Evolutionary conservation across 139 green algal genomes (phyloP), one percentile per base, ranked within the genome.

Genomic region (Picochlorum sp.): DNA sequence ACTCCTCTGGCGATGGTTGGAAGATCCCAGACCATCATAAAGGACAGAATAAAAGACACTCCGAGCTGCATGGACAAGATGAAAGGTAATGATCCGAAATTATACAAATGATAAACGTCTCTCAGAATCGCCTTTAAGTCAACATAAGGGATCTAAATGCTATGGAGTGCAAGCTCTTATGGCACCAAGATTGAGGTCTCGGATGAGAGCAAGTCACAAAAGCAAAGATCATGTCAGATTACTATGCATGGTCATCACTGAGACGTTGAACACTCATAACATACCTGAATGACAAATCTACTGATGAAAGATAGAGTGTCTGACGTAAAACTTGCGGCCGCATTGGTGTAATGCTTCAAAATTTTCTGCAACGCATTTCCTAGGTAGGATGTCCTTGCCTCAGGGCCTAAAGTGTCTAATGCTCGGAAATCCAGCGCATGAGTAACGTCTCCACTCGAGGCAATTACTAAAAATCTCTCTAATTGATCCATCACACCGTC

Each of bases 21-120:
- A 52, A 94, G 69, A 76, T 96, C 89, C 87, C 84, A 95, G 35
- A 96, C 72, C 35, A 96, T 72, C 77, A 96, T 89, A 76, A 96
- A 96, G 26, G 75, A 84, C 25, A 95, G 76, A 49, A 95, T 80
- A 60, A 96, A 67, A 37, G 76, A 87, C n/a, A 96, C 80, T 10
- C 83, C 61, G 14, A 89, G 79, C 83, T 94, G 80, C 60, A 58
- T 3, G 18, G 28, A 7, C 18, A 53, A 31, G 7, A 53, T 35
- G 7, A 26, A 0, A 25, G 28, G n/a, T 29, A 22, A 43, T 40
- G 20, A 18, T 13, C 12, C 9, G 57, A 30, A 24, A 47, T 33
- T 39, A 39, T 26, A 31, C 24, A 44, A 24, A 30, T 5, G 41
- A 41, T 41, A 12, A 47, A 14, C 22, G 39, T 61, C 57, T 64